Percentiles rank a stretch among this genome's conserved stretches.
phyloP scores from a whole-genome alignment of 305 asterid species.

The Solanum hybrid region DNA sequence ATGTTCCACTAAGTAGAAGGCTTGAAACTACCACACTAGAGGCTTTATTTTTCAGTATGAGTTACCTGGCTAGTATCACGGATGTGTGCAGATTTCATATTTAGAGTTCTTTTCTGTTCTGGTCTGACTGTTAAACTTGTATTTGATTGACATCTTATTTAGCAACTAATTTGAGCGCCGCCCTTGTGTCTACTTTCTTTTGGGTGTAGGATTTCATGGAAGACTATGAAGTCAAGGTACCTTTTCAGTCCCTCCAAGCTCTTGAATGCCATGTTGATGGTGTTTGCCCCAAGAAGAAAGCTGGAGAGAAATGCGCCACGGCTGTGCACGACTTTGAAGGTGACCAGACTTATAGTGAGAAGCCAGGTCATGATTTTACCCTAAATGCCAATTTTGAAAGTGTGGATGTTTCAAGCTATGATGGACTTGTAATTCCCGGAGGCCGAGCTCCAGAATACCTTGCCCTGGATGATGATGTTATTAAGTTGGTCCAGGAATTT shows the following conservation, averaged over 20 bases:
- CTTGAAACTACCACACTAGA: background rate
- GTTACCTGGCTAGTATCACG: background rate
- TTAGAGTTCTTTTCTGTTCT: background rate
- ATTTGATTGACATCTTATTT: background rate
- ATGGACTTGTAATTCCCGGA: constrained; percentile 90
- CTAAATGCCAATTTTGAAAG: constrained; percentile 53
- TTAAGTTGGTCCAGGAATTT: constrained; percentile 58
- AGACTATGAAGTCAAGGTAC: constrained; percentile 89
- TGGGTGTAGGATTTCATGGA: constrained; percentile 81
- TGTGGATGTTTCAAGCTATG: constrained; percentile 56
- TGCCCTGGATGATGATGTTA: constrained; percentile 59
- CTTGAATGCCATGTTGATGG: constrained; percentile 86
- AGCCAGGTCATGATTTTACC: constrained; percentile 85
- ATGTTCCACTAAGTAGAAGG: background rate
- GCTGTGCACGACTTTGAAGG: constrained; percentile 98
- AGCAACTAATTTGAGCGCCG: background rate
- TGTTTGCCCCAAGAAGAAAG: constrained; percentile 69
- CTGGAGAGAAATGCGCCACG: constrained; percentile 65
- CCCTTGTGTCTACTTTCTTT: background rate
- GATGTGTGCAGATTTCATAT: background rate
- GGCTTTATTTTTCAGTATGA: background rate
- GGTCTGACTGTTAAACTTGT: background rate
- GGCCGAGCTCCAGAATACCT: constrained; percentile 95
- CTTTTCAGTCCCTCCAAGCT: constrained; percentile 84
- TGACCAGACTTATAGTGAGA: constrained; percentile 92